Evolutionary conservation across 1,139 yeast species (phyloP).

Genomic region (Candida sanyaensis): DNA sequence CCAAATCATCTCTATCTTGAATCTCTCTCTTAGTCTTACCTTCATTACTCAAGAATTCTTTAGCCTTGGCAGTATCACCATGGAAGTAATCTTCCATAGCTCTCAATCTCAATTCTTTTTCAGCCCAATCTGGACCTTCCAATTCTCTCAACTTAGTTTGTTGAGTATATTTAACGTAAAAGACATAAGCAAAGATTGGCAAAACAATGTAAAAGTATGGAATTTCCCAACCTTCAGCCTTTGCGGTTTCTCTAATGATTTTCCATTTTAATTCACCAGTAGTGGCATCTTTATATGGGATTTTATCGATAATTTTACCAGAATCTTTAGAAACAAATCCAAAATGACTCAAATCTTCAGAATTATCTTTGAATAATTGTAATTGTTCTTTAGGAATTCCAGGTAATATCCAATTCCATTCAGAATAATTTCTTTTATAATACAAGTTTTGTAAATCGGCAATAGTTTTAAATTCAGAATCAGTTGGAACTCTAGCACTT

Average conservation of each 20-base stretch:
- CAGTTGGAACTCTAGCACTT: constrained; percentile 69
- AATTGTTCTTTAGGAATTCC: constrained; percentile 56
- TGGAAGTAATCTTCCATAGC: constrained; percentile 67
- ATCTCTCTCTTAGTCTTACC: constrained; percentile 61
- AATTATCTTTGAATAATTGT: constrained; percentile 61
- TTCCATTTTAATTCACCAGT: constrained; percentile 84
- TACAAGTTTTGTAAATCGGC: constrained; percentile 71
- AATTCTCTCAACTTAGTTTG: constrained; percentile 44
- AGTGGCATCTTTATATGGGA: constrained; percentile 77
- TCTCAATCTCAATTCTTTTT: constrained; percentile 78
- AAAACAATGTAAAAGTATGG: constrained; percentile 76
- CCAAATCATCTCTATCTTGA: constrained; percentile 72
- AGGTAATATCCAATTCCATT: constrained; percentile 62
- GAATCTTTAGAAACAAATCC: constrained; percentile 64
- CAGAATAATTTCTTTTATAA: constrained; percentile 58
- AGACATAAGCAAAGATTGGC: constrained; percentile 49
- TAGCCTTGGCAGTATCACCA: constrained; percentile 61
- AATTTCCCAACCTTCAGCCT: constrained; percentile 84
- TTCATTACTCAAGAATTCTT: constrained; percentile 55
- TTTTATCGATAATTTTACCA: constrained; percentile 73
- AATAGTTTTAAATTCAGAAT: constrained; percentile 70
- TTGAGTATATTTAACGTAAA: constrained; percentile 48
- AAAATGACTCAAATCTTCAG: constrained; percentile 61
- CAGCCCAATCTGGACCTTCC: constrained; percentile 76
- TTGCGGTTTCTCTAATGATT: constrained; percentile 70